Base-by-base conservation (phyloP, 441 rosid species). In the Aleurites moluccanus region DNA sequence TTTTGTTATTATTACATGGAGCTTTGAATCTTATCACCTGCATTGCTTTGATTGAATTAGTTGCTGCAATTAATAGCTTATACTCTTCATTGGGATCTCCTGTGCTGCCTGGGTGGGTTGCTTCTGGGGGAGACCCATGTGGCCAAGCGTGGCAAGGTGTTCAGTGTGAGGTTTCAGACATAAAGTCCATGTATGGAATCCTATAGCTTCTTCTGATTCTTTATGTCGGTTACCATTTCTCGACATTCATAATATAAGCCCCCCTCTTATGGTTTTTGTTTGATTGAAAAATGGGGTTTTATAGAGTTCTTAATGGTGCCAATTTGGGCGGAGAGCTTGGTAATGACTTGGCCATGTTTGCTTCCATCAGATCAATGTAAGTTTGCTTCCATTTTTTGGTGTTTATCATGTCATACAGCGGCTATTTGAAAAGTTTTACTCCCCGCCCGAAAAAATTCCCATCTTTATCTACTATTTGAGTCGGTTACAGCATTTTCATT, bases 91-190 rank as follows among this genome's bases (percentile, higher is more conserved):
- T 96, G 77, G 91, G 97, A 25, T 74, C 78, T 72, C 99, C 99
- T 76, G 25, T 53, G 50, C 91, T 96, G 78, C 97, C 97, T 52
- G 97, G 97, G 52, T 96, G 99, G 99, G 85, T 90, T 80, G 90
- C 93, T 72, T 78, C 88, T 35, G 98, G 79, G 53, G 99, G 99
- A 88, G 99, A 96, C 82, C 99, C 99, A 0, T 96, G 99, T 82
- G 96, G 88, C 60, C 92, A 91, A 79, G 78, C 79, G 63, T 96
- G 99, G 99, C 98, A 96, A 88, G 99, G 99, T 59, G 80, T 96
- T 79, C 73, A 42, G 60, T 96, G 99, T 67, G 87, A 89, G 73
- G 87, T 65, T 61, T 85, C 97, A 0, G 86, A 86, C 56, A 89
- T 96, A 44, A 45, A 65, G 35, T 83, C 91, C 79, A 93, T 96